Conservation (phyloP, 2,329 filamentous ascomycete species). For the Colletotrichum karsti region DNA sequence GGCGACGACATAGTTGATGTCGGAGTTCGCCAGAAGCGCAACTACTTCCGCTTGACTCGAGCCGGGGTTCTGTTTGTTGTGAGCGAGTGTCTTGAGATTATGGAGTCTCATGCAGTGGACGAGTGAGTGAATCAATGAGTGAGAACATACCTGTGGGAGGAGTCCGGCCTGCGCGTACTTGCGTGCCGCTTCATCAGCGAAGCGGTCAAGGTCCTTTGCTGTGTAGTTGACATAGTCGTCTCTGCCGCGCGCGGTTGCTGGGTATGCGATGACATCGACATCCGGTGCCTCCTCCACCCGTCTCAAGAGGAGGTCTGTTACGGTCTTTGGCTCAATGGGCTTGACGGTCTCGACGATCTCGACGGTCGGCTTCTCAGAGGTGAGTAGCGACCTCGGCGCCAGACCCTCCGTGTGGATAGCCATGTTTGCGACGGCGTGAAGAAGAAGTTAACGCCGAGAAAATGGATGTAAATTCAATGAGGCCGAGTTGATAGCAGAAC, state of each 20-base stretch:
- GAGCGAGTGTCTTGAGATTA: neutral
- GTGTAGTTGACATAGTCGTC: constrained; percentile 35
- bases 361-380: constrained; percentile 13
- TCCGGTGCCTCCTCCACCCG: constrained; percentile 11
- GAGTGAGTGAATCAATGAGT: neutral
- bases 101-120: accelerated
- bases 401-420: constrained; percentile 14
- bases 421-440: neutral
- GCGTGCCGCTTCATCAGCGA: constrained; percentile 33
- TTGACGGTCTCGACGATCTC: constrained; percentile 17
- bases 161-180: constrained; percentile 20
- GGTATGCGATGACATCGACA: constrained; percentile 33
- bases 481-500: neutral
- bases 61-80: constrained; percentile 1
- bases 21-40: constrained; percentile 56
- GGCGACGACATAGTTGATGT: constrained; percentile 60
- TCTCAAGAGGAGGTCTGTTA: constrained; percentile 13
- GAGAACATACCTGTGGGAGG: constrained; percentile 16
- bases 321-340: constrained; percentile 8
- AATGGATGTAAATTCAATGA: neutral
- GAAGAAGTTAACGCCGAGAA: neutral
- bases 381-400: constrained; percentile 5
- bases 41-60: constrained; percentile 45
- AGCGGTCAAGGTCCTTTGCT: constrained; percentile 33
- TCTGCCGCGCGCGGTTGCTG: constrained; percentile 28